Evolutionary conservation across 768 basidiomycete genomes (phyloP).

Genomic region (Naematelia encephala): DNA sequence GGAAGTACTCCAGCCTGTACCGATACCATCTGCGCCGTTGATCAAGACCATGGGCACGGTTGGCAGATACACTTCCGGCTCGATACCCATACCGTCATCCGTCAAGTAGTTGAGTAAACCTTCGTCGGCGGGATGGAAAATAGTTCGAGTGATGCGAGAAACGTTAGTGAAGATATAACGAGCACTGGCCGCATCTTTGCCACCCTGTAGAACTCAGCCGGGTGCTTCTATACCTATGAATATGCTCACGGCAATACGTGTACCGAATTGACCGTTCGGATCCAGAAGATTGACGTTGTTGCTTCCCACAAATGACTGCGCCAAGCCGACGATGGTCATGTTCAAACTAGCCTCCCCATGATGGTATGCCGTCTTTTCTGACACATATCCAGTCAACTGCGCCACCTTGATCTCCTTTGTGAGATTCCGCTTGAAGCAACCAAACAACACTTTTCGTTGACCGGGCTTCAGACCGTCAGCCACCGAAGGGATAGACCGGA

Average conservation of each 20-base stretch:
- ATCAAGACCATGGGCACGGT: slow-evolving; percentile 80
- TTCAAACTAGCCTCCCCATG: slow-evolving; percentile 88
- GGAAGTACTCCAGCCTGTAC: slow-evolving; percentile 94
- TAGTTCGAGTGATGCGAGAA: slow-evolving; percentile 65
- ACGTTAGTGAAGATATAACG: slow-evolving; percentile 92
- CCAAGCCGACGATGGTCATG: slow-evolving; percentile 85
- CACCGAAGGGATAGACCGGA: slow-evolving; percentile 93
- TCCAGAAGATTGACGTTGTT: slow-evolving; percentile 87
- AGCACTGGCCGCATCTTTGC: slow-evolving; percentile 93
- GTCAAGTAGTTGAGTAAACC: slow-evolving; percentile 74
- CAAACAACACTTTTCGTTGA: slow-evolving; percentile 95
- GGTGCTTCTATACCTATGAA: background rate
- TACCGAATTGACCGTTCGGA: slow-evolving; percentile 94
- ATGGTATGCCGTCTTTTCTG: slow-evolving; percentile 91
- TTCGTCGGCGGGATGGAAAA: slow-evolving; percentile 83
- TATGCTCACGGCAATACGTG: slow-evolving; percentile 56
- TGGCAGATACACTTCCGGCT: slow-evolving; percentile 94
- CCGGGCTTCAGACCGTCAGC: slow-evolving; percentile 95
- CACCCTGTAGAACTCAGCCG: slow-evolving; percentile 58
- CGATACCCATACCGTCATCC: slow-evolving; percentile 81
- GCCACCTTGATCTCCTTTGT: slow-evolving; percentile 90
- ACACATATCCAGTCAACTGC: slow-evolving; percentile 92
- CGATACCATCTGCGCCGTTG: slow-evolving; percentile 96
- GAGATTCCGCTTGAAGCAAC: slow-evolving; percentile 89
- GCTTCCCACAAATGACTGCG: slow-evolving; percentile 89